Evolutionary conservation across 139 green algal species (phyloP), one percentile per base, ranked within the genome.

Genomic region (Chlamydomonas urium): DNA sequence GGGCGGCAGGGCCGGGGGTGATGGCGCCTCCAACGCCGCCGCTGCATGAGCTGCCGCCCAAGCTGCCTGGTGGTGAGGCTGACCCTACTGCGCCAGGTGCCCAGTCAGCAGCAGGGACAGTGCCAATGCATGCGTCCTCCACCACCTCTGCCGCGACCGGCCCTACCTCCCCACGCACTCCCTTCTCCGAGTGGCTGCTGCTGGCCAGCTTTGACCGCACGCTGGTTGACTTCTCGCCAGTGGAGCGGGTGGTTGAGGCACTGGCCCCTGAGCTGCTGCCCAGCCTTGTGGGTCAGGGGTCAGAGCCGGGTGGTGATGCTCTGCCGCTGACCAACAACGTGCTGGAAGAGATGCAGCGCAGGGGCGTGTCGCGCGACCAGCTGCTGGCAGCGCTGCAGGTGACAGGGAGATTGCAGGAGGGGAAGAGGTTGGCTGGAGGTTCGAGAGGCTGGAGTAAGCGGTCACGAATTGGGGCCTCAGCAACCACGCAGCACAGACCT

Each of bases 141-240:
- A 21, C 17, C 14, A 42, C 60, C 10, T 42, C 23, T 4, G 21
- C 53, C 53, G 24, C 53, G 17, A 35, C 53, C 10, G 21, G 21
- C 26, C 17, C 23, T 38, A 23, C 8, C 10, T 6, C 29, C 5
- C 60, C 33, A 14, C 5, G 4, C 14, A 26, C 29, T 23, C 29
- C 59, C 32, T 42, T 8, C 10, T 5, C 14, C 31, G 63, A 71
- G 24, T 71, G 37, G 19, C 71, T 91, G 62, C 77, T 94, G 28
- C 68, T 95, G 5, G 84, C 73, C 24, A 87, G 93, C 72, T 95
- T 97, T 74, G 91, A 96, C 83, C 81, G 87, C 19, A 94, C 88
- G 8, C 70, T 96, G n/a, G 79, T 82, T 1, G 85, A 91, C 78
- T 86, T 47, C 33, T 86, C 93, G 71, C 76, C 79, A 14, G 76